Base-by-base conservation (phyloP, 768 basidiomycete genomes). In the Leucocoprinus birnbaumii region DNA sequence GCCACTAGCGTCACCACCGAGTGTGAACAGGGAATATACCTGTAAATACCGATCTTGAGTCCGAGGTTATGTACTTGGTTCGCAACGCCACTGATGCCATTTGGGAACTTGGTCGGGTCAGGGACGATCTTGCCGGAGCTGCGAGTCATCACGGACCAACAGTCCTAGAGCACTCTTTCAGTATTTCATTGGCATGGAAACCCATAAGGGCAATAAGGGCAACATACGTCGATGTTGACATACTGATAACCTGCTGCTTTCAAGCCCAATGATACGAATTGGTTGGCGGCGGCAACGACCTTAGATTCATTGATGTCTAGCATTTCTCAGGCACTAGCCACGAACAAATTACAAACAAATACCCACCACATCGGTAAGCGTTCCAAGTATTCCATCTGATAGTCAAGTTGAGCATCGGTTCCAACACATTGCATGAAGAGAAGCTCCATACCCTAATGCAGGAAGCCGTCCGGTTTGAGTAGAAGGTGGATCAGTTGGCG, bases 361-460 rank as follows among this genome's bases (percentile, higher is more conserved):
- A 44, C 56, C n/a, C 19, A 55, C 46, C 53, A 9, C 79, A 71
- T 37, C 66, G 65, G 59, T 78, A 81, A 1, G 78, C 79, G 53
- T 81, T 81, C 79, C 79, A 80, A 18, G 72, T 66, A 59, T 81
- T 81, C 80, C 80, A 81, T 35, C 77, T 79, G 38, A n/a, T 6
- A 10, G 3, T 3, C 47, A n/a, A 41, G 27, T 60, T 37, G 35
- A 56, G 52, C 13, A 11, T 18, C n/a, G 21, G 8, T 19, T 1
- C 53, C 11, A 16, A 27, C 7, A 2, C 8, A 31, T 38, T 7
- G 6, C 27, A 19, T 11, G 16, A 6, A 34, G 13, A 16, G 22
- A 5, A 46, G 21, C 42, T 40, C 25, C 62, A 45, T 55, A 76
- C 76, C 80, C 80, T 7, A 81, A 66, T 19, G 78, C 80, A 44